Evolutionary conservation across 2,329 filamentous ascomycete species (phyloP).

Genomic region (Amauroascus niger): DNA sequence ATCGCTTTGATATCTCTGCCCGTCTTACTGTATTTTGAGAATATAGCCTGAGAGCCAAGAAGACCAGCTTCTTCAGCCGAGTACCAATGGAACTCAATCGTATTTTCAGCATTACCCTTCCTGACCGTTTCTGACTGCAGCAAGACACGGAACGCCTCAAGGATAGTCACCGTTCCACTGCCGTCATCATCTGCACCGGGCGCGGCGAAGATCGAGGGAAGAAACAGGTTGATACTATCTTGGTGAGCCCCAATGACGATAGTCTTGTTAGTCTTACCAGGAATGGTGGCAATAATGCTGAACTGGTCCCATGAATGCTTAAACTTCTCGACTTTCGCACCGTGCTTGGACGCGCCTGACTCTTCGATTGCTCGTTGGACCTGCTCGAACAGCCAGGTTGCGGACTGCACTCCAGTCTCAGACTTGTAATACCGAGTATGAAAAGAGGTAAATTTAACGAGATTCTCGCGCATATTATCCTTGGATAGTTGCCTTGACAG

Average conservation of each 20-base stretch:
- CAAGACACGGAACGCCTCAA: constrained; percentile 79
- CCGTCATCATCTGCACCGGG: constrained; percentile 93
- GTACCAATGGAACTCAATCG: constrained; percentile 95
- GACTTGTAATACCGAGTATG: constrained; percentile 52
- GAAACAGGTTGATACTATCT: constrained; percentile 71
- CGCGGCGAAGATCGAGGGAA: constrained; percentile 75
- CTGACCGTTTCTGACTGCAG: constrained; percentile 62
- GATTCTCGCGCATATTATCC: constrained; percentile 63
- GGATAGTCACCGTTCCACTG: constrained; percentile 84
- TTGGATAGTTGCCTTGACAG: constrained; percentile 63
- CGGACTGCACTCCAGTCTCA: constrained; percentile 63
- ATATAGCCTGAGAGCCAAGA: constrained; percentile 81
- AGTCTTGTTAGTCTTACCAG: constrained; percentile 73
- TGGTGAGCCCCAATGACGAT: constrained; percentile 86
- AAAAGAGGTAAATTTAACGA: constrained; percentile 58
- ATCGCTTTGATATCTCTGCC: constrained; percentile 79
- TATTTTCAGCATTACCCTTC: constrained; percentile 66
- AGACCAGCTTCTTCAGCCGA: constrained; percentile 82
- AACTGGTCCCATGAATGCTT: constrained; percentile 79
- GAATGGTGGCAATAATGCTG: constrained; percentile 84
- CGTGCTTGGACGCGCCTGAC: constrained; percentile 53
- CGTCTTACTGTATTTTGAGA: constrained; percentile 64
- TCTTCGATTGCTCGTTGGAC: constrained; percentile 62
- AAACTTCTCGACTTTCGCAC: constrained; percentile 64
- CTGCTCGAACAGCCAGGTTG: constrained; percentile 71